Evolutionary conservation across 2,329 filamentous ascomycete species (phyloP).

Genomic region (Pezicula rhizophila): DNA sequence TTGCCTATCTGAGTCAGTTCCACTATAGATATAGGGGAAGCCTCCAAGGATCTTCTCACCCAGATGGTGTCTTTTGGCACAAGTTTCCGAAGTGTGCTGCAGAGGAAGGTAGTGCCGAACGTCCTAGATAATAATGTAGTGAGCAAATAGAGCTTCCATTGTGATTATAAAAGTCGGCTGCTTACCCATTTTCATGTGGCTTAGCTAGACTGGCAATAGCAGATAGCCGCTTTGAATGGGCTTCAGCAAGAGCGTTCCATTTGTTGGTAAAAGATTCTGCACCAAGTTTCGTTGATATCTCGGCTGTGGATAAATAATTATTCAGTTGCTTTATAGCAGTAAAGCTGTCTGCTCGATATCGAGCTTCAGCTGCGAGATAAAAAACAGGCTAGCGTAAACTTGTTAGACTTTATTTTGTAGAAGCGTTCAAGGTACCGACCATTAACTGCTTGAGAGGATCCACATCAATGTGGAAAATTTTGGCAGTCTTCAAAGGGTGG

Average conservation of each 20-base stretch:
- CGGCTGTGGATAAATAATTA: constrained; percentile 46
- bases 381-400: constrained; percentile 48
- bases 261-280: constrained; percentile 33
- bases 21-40: too few species aligned
- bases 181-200: constrained; percentile 51
- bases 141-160: too few species aligned
- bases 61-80: constrained; percentile 65
- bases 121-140: constrained; percentile 17
- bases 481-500: constrained; percentile 44
- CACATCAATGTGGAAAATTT: constrained; percentile 58
- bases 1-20: constrained; percentile 30
- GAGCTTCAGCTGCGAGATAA: constrained; percentile 59
- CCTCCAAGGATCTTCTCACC: constrained; percentile 6
- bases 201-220: constrained; percentile 50
- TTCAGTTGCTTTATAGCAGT: constrained; percentile 65
- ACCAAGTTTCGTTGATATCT: constrained; percentile 35
- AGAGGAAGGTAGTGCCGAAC: constrained; percentile 41
- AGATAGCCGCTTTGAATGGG: constrained; percentile 53
- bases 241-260: constrained; percentile 48
- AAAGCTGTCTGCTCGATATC: constrained; percentile 61
- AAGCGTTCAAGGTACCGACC: background rate
- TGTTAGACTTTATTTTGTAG: constrained; percentile 27
- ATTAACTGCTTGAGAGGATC: constrained; percentile 56
- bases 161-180: too few species aligned
- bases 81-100: constrained; percentile 43